Conservation (phyloP, 2,329 filamentous ascomycete genomes). For the Claviceps sp. region DNA sequence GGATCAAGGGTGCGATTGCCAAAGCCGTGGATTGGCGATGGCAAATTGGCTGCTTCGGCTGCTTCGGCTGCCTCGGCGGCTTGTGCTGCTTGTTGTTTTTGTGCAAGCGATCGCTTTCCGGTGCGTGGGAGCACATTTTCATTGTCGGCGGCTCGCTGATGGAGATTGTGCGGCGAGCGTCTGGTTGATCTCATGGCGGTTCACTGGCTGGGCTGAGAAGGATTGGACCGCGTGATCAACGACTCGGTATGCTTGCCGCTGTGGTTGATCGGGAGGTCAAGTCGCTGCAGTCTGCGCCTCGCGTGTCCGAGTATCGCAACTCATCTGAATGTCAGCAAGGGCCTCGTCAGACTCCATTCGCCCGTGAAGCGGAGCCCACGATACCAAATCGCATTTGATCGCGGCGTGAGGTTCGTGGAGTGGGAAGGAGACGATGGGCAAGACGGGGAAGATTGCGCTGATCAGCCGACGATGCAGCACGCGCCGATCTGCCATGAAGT, state of each 20-base stretch:
- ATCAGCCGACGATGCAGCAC: not conserved
- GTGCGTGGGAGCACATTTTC: not conserved
- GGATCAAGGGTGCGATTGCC: constrained; percentile 7
- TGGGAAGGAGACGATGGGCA: not conserved
- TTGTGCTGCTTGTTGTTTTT: not conserved
- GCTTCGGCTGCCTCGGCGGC: not conserved
- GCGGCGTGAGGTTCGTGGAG: not conserved
- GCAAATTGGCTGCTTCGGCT: not conserved
- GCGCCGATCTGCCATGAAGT: not conserved
- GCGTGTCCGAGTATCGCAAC: not conserved
- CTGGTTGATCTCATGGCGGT: not conserved
- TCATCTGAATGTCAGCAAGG: not conserved
- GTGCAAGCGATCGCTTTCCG: not conserved
- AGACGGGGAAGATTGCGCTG: not conserved
- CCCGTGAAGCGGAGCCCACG: not conserved
- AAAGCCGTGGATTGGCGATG: constrained; percentile 2
- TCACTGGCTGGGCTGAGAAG: not conserved
- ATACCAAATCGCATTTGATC: not conserved
- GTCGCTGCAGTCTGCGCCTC: not conserved
- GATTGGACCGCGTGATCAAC: not conserved
- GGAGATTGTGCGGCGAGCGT: not conserved
- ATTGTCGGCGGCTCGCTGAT: not conserved
- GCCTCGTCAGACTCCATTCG: not conserved
- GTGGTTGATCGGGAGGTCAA: not conserved
- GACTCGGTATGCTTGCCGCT: not conserved